Percentiles rank a stretch among this genome's conserved stretches.
These are phyloP conservation scores for Fraxinus quadrangulata DNA, from an alignment of 257 asterid genomes.

Conservation along the genomic window DNA sequence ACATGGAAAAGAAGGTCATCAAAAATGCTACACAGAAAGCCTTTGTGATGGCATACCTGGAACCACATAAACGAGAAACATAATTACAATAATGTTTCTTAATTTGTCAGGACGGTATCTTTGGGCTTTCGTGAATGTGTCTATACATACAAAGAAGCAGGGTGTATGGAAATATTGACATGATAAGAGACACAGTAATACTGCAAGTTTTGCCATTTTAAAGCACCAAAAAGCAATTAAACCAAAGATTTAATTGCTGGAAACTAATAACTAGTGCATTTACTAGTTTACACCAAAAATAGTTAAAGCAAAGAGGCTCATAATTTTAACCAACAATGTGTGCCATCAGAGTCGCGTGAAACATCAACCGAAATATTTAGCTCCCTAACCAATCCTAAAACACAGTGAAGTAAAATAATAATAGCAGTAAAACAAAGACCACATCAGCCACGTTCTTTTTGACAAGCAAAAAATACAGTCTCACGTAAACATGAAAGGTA, in stretches of 20 bases:
- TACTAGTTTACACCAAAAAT: neutral
- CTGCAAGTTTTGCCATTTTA: neutral
- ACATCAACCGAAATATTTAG: neutral
- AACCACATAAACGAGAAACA: neutral
- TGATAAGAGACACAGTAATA: neutral
- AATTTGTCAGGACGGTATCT: neutral
- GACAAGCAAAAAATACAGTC: neutral
- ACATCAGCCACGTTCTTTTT: neutral
- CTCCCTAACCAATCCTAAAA: neutral
- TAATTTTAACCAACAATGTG: neutral
- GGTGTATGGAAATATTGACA: neutral
- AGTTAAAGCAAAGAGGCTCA: neutral
- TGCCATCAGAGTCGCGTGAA: neutral
- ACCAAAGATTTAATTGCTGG: neutral
- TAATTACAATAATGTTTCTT: neutral
- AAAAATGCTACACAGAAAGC: conserved; percentile 59
- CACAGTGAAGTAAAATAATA: neutral
- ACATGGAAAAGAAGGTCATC: conserved; percentile 64
- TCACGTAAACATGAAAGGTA: neutral
- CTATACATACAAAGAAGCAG: neutral
- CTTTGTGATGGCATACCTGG: conserved; percentile 68
- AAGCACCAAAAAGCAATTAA: neutral
- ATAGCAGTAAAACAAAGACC: neutral
- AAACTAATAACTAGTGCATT: neutral
- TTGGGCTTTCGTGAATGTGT: neutral